phyloP scores from a whole-genome alignment of 257 asterid genomes.

The Euphrasia confusa region DNA sequence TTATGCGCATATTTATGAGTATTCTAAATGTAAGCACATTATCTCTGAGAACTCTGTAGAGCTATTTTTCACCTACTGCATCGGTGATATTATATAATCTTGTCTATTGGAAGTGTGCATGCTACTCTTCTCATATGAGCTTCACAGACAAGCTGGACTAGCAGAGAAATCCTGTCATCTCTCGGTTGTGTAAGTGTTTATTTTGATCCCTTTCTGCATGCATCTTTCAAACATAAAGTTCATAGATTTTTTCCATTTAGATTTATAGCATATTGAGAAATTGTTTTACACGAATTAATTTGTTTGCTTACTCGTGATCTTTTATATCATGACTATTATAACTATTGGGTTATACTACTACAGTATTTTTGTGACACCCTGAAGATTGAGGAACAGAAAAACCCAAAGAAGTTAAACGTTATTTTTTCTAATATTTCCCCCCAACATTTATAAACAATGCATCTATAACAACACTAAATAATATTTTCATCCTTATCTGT shows the following conservation, averaged over 20 bases:
- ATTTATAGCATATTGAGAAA: neutral
- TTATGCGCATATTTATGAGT: constrained; percentile 71
- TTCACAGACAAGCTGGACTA: constrained; percentile 49
- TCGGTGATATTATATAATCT: constrained; percentile 23
- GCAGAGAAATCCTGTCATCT: constrained; percentile 47
- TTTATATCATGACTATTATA: neutral
- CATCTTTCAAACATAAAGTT: neutral
- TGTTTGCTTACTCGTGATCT: neutral
- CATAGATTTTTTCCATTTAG: neutral
- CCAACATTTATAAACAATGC: too few species aligned
- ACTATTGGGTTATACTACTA: neutral
- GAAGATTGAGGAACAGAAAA: neutral
- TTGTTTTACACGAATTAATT: constrained; percentile 5
- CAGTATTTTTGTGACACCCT: neutral
- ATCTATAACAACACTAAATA: too few species aligned
- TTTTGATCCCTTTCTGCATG: constrained; percentile 7
- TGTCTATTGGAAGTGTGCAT: constrained; percentile 54
- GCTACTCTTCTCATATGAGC: constrained; percentile 80
- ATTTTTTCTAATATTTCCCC: too few species aligned
- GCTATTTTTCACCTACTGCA: constrained; percentile 8
- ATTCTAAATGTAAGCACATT: constrained; percentile 63
- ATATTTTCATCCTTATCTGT: too few species aligned
- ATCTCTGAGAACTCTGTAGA: constrained; percentile 7
- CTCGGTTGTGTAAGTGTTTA: constrained; percentile 58
- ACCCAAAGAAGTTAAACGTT: neutral